Percentiles rank a stretch among this genome's conserved stretches.
Evolutionary conservation across 768 basidiomycete genomes (phyloP).

Genomic region (Boletus eberwhitei): DNA sequence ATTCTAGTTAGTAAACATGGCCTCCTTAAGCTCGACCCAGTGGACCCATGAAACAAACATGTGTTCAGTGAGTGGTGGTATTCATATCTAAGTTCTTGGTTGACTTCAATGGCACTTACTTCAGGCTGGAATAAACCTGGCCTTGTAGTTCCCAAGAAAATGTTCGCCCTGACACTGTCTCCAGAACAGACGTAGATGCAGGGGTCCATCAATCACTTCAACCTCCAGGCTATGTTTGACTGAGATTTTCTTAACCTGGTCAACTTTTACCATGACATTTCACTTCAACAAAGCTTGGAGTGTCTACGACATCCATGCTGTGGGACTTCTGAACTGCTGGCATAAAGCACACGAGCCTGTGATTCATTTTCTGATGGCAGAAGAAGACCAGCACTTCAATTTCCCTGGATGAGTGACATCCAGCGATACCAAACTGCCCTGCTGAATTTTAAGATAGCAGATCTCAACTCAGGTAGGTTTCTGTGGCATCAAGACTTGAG

Average conservation of each 20-base stretch:
- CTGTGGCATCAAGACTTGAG: too few relatives aligned
- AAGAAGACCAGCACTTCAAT: too few relatives aligned
- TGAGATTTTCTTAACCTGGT: neutral
- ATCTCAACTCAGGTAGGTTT: too few relatives aligned
- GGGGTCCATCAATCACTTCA: neutral
- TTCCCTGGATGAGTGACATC: too few relatives aligned
- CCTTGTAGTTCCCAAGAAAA: neutral
- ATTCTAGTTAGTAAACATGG: neutral
- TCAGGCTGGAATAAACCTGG: neutral
- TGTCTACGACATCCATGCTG: too few relatives aligned
- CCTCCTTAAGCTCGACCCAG: neutral
- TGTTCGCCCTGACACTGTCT: neutral
- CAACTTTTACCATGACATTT: too few relatives aligned
- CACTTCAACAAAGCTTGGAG: too few relatives aligned
- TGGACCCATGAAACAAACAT: neutral
- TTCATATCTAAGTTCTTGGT: fast-evolving
- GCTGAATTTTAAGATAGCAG: too few relatives aligned
- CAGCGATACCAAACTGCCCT: too few relatives aligned
- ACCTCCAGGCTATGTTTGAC: neutral
- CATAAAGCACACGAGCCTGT: neutral
- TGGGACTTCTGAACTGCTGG: neutral
- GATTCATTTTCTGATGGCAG: neutral
- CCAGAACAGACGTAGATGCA: neutral
- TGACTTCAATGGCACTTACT: neutral
- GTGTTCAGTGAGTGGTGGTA: neutral